Evolutionary conservation across 129 eudicot species (phyloP), one percentile per base, ranked within the genome.

Genomic region (Flaveria sonorensis): DNA sequence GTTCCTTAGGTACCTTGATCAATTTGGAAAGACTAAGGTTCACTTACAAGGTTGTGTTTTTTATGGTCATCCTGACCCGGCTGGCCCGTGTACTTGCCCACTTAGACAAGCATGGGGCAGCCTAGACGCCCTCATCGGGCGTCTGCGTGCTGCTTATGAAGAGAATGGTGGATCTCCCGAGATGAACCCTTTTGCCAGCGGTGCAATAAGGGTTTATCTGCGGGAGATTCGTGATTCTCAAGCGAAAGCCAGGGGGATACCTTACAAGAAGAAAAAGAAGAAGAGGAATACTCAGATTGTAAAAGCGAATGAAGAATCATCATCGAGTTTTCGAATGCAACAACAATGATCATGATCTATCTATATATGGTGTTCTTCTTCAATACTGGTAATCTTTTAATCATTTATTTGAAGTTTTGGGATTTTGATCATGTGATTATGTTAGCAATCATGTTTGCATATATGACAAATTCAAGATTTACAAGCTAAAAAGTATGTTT

Each of bases 71-170:
- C 88, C 96, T 20, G 92, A 89, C 70, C 96, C 96, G 14, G 85
- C 89, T 20, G 92, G 92, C 10, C 96, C 92, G 0, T 89, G 96
- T 77, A 83, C 90, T 60, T 89, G 96, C 76, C 92, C 96, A 9
- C 85, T 89, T 13, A 81, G 79, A 76, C 96, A 89, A 81, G 96
- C 96, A 39, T 89, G 96, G 96, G 95, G 95, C 4, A 87, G 91
- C 73, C 95, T 89, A 1, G 95, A 89, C 10, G 95, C 89, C n/a
- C 92, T 88, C 73, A 88, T 88, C 8, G 92, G 92, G 10, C 82
- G 89, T 16, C 89, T 88, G 11, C 79, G 94, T 23, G 95, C 95
- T 2, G 94, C 94, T 55, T 89, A 89, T 50, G 94, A 89, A 66
- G 94, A 89, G 81, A 82, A 87, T 70, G 96, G 96, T 0, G 96